These are phyloP conservation scores for Viola odorata DNA, from an alignment of 345 rosid species.

Conservation along the genomic window DNA sequence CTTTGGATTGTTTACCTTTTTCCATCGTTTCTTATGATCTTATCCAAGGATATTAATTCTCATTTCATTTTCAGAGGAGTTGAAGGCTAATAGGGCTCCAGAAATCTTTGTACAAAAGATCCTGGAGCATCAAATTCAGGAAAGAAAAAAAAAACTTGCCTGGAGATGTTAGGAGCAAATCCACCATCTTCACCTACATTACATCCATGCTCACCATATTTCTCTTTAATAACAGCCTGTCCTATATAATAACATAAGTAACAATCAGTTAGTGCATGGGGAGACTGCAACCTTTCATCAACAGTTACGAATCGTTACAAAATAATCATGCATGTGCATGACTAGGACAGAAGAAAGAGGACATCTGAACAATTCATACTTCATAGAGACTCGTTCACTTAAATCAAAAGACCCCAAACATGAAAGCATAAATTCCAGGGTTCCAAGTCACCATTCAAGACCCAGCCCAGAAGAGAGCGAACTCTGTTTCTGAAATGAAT, in stretches of 20 bases:
- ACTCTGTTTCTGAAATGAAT: background rate
- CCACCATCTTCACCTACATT: constrained; percentile 96
- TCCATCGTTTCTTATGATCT: background rate
- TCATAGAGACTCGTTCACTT: background rate
- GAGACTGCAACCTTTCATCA: background rate
- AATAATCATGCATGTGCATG: background rate
- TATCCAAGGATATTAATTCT: background rate
- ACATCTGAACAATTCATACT: background rate
- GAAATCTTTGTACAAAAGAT: constrained; percentile 1
- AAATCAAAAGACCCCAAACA: background rate
- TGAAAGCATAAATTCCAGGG: background rate
- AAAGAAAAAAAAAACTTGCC: constrained; percentile 33
- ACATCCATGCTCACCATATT: constrained; percentile 65
- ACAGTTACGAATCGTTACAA: constrained; percentile 6
- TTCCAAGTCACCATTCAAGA: constrained; percentile 2
- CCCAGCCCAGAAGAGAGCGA: background rate
- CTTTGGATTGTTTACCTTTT: background rate
- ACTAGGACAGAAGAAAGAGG: background rate
- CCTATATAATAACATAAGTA: constrained; percentile 32
- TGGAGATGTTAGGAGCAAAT: constrained; percentile 83
- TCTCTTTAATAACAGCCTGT: constrained; percentile 89
- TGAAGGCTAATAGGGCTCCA: background rate
- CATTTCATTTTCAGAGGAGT: background rate
- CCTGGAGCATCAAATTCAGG: constrained; percentile 12
- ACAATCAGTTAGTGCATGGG: constrained; percentile 21